Evolutionary conservation across 1,284 basidiomycete species (phyloP).

Genomic region (Coriolopsis trogii): DNA sequence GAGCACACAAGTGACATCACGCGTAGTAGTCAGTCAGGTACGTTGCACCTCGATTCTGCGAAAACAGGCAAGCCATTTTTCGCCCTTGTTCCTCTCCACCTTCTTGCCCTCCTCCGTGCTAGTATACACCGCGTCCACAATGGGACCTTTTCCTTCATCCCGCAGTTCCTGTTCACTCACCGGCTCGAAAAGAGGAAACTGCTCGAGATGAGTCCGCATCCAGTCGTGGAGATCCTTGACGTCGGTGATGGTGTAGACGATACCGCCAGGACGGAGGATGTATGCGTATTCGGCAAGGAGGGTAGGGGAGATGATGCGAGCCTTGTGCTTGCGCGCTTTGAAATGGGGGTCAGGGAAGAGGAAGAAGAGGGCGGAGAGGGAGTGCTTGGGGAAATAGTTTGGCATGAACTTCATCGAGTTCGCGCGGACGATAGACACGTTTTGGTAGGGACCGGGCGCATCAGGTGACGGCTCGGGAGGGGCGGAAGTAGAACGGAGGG

Average conservation of each 20-base stretch:
- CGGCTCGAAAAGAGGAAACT: constrained; percentile 86
- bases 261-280: constrained; percentile 87
- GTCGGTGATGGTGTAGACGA: constrained; percentile 98
- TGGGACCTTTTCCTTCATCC: constrained; percentile 67
- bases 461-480: constrained; percentile 38
- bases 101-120: constrained; percentile 98
- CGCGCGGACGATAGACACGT: constrained; percentile 92
- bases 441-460: constrained; percentile 72
- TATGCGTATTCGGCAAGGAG: constrained; percentile 95
- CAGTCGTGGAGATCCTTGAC: constrained; percentile 93
- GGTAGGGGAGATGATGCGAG: constrained; percentile 95
- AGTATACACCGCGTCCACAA: constrained; percentile 80
- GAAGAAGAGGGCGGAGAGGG: constrained; percentile 94
- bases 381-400: constrained; percentile 93
- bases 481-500: constrained; percentile 68
- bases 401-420: constrained; percentile 99
- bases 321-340: constrained; percentile 98
- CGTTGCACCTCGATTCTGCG: constrained; percentile 52
- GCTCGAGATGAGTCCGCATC: constrained; percentile 90
- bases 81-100: constrained; percentile 89
- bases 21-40: constrained; percentile 15
- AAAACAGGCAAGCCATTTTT: constrained; percentile 90
- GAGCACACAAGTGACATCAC: constrained; percentile 1
- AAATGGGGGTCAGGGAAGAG: constrained; percentile 99
- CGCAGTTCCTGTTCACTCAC: constrained; percentile 79